A percentile compares a stretch with the other conserved stretches of the same genome.
phyloP scores from a whole-genome alignment of 2,329 filamentous ascomycete genomes.

The Aureobasidium melanogenum region DNA sequence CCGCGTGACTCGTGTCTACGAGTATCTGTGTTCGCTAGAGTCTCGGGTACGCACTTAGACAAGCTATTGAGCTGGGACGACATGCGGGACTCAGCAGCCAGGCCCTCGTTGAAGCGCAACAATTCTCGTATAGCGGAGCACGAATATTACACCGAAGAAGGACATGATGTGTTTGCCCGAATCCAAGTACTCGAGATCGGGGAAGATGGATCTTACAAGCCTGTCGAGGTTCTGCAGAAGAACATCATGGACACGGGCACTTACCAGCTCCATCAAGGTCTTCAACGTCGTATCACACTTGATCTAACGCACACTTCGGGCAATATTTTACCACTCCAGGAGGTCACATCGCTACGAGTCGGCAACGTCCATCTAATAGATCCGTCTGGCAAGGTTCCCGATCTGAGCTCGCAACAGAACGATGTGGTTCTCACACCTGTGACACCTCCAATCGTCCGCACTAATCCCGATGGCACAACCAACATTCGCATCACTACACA shows the following conservation, averaged over 20 bases:
- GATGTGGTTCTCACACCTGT: conserved; percentile 72
- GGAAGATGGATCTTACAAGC: conserved; percentile 81
- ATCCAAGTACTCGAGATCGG: conserved; percentile 86
- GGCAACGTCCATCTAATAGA: conserved; percentile 79
- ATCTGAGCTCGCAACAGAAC: conserved; percentile 61
- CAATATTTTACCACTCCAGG: conserved; percentile 79
- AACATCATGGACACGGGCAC: conserved; percentile 78
- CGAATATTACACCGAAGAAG: conserved; percentile 87
- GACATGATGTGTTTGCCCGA: conserved; percentile 83
- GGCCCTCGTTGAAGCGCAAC: conserved; percentile 49
- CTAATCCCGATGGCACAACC: conserved; percentile 82
- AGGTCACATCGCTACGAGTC: conserved; percentile 66
- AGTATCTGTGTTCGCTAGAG: conserved; percentile 83
- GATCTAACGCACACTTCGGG: conserved; percentile 88
- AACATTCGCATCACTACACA: conserved; percentile 82
- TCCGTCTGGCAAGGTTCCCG: conserved; percentile 72
- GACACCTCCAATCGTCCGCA: conserved; percentile 67
- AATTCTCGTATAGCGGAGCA: conserved; percentile 72
- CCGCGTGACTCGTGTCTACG: conserved; percentile 67
- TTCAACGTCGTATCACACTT: conserved; percentile 81
- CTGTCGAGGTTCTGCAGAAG: conserved; percentile 85
- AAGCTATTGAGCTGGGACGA: conserved; percentile 98
- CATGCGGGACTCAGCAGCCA: conserved; percentile 68
- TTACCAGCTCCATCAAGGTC: conserved; percentile 89
- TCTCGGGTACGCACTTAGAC: conserved; percentile 89